These are phyloP conservation scores for Chaetomidium leptoderma DNA, from an alignment of 495 filamentous ascomycete genomes.

Conservation along the genomic window DNA sequence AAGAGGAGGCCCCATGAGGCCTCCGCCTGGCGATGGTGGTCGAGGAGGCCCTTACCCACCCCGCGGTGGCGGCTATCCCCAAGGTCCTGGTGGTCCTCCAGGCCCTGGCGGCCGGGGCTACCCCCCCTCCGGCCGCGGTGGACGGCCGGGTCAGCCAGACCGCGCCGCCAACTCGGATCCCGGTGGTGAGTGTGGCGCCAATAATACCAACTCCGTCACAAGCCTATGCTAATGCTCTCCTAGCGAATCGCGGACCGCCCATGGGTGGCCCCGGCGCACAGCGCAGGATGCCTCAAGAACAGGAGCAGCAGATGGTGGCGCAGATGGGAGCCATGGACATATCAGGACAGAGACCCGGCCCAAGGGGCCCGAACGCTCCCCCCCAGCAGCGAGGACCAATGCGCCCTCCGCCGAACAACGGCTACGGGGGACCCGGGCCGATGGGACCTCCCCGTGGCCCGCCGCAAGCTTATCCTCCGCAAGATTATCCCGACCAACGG, in stretches of 20 bases:
- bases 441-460: conserved; percentile 37
- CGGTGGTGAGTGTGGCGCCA: conserved; percentile 28
- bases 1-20: conserved; percentile 44
- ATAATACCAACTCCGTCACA: background rate
- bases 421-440: conserved; percentile 35
- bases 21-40: conserved; percentile 29
- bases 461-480: conserved; percentile 34
- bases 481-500: conserved; percentile 41
- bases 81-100: conserved; percentile 28
- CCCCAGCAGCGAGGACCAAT: conserved; percentile 33
- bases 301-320: conserved; percentile 47
- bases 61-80: conserved; percentile 31
- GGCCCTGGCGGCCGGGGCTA: conserved; percentile 38
- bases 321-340: conserved; percentile 59
- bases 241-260: conserved; percentile 34
- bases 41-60: conserved; percentile 36
- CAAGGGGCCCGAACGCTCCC: conserved; percentile 28
- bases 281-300: conserved; percentile 42
- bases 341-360: conserved; percentile 39
- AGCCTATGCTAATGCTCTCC: conserved; percentile 7
- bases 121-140: conserved; percentile 37
- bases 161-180: conserved; percentile 32
- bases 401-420: conserved; percentile 30
- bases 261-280: conserved; percentile 42
- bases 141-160: conserved; percentile 37